phyloP scores from a whole-genome alignment of 306 rosid species.

The Inga oerstediana region DNA sequence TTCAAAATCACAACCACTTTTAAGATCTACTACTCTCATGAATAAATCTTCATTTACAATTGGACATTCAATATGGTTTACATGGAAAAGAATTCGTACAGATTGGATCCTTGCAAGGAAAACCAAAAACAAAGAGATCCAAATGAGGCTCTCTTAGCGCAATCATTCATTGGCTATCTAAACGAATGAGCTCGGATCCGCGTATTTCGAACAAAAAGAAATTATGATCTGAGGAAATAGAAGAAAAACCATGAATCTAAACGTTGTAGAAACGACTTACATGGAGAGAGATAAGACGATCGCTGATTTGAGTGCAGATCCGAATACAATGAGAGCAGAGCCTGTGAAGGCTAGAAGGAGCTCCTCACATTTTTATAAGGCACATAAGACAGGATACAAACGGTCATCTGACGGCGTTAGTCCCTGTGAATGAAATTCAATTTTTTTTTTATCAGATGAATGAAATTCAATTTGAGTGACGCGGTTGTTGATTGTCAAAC shows the following conservation, averaged over 20 bases:
- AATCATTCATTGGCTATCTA: neutral
- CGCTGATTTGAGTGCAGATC: constrained; percentile 42
- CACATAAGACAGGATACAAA: neutral
- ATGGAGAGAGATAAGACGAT: constrained; percentile 20
- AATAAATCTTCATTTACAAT: neutral
- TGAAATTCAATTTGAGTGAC: neutral
- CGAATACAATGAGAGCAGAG: constrained; percentile 35
- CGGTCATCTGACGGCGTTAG: constrained; percentile 31
- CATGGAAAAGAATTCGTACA: neutral
- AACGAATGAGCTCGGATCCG: neutral
- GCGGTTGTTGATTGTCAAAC: neutral
- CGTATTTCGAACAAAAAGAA: neutral
- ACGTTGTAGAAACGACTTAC: constrained; percentile 17
- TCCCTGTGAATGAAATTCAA: neutral
- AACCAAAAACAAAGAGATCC: neutral
- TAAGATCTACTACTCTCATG: neutral
- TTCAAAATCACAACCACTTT: constrained; percentile 4
- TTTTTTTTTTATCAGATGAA: neutral
- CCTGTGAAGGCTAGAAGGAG: constrained; percentile 24
- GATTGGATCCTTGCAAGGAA: neutral
- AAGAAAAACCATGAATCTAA: neutral
- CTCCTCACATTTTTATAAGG: constrained; percentile 18
- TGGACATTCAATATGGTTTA: neutral
- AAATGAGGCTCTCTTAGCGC: neutral
- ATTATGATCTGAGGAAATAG: constrained; percentile 20